Evolutionary conservation across 257 asterid species (phyloP).

Genomic region (Jacaranda copaia): DNA sequence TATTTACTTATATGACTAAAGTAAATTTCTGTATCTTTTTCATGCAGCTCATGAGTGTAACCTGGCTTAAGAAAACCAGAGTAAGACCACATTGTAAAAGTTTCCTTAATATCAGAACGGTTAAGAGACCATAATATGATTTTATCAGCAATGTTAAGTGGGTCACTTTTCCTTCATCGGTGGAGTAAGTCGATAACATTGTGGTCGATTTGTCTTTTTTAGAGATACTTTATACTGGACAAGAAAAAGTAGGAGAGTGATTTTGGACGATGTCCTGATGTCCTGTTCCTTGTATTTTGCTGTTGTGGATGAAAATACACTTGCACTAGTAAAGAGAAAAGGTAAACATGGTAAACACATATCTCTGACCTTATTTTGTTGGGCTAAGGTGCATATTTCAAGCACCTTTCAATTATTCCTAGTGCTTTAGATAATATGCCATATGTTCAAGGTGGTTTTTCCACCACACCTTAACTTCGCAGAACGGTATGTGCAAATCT

Average conservation of each 20-base stretch:
- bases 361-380: slow-evolving; percentile 6
- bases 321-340: slow-evolving; percentile 8
- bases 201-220: neutral
- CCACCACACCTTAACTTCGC: neutral
- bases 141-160: neutral
- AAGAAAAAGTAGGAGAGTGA: neutral
- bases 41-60: neutral
- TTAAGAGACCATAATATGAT: neutral
- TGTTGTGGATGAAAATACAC: slow-evolving; percentile 2
- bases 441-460: neutral
- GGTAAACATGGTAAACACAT: neutral
- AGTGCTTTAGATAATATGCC: neutral
- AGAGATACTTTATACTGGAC: neutral
- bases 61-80: neutral
- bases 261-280: neutral
- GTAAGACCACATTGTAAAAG: neutral
- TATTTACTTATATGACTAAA: neutral
- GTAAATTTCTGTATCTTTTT: neutral
- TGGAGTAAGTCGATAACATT: neutral
- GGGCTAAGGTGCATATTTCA: neutral
- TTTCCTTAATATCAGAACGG: neutral
- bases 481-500: neutral
- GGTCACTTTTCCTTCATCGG: neutral
- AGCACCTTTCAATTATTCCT: neutral
- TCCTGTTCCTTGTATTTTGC: neutral